Base-by-base conservation (phyloP, 192 early-diverging fungal species). In the Borealophlyctis nickersoniae region DNA sequence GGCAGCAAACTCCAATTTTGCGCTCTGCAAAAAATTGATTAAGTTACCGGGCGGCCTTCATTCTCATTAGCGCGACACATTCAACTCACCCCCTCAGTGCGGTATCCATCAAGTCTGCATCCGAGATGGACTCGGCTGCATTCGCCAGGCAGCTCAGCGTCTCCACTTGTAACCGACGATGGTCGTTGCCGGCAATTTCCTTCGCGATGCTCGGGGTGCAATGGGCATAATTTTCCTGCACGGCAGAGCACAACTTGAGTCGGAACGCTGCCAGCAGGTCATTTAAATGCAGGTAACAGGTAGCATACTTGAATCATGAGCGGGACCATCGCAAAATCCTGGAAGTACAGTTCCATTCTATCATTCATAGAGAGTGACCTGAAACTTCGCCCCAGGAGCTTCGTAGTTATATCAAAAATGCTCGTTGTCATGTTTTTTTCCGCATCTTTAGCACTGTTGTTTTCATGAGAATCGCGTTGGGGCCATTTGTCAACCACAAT, bases 1-100 rank as follows among this genome's bases (percentile, higher is more conserved):
- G 91, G 93, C 88, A 98, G 87, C 33, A 99, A 76, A 5, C 86
- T 83, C 92, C 93, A 99, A 57, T 94, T 87, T 65, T 95, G 90
- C 23, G 85, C 80, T 39, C 91, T 91, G 22, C 26, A 35, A 49
- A 26, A 19, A 9, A 32, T 3, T 33, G 19, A 4, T 39, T 35
- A 30, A 28, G 33, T 19, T 56, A n/a, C n/a, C n/a, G n/a, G n/a
- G n/a, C n/a, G n/a, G n/a, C n/a, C n/a, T n/a, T n/a, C n/a, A n/a
- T n/a, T n/a, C n/a, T n/a, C n/a, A n/a, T n/a, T 23, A 22, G 28
- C 23, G 32, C 32, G n/a, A 66, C 31, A 72, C 33, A 29, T 55
- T 34, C 30, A 28, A 35, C 35, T 50, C 33, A 64, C 58, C 58
- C 65, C 34, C 70, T 58, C 73, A 69, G 81, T 74, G 85, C 83